Base-by-base conservation (phyloP, 1,139 yeast genomes). In the Lizanozyma gosingica region DNA sequence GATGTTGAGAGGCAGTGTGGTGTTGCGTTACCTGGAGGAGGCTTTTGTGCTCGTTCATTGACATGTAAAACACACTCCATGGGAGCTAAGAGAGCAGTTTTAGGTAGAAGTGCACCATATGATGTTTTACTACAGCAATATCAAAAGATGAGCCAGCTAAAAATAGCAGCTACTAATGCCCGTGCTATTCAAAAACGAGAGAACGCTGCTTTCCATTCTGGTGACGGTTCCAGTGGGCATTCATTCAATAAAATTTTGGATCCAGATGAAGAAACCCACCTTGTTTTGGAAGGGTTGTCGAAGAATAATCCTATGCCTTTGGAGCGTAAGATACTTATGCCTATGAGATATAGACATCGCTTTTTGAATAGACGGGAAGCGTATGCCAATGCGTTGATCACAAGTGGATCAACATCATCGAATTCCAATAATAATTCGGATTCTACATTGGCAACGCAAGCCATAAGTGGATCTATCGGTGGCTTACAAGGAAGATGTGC, bases 1-100 rank as follows among this genome's bases (percentile, higher is more conserved):
- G 95, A 92, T 59, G 94, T 92, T 36, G 97, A 92, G 57, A 82
- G 78, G 48, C 97, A 92, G 60, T 92, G 98, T 70, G 98, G 98
- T 59, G 98, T 92, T 4, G 86, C 90, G 2, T 63, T 92, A 45
- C 88, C 96, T 0, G 83, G 83, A 46, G 97, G 97, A 9, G 95
- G 94, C 0, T 80, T 80, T 52, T 92, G 98, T 70, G 96, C 97
- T 4, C 73, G 98, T 41, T 87, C 97, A 0, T 69, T 92, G 46
- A 92, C 98, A 0, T 92, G 98, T 71, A 92, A 92, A 57, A 88
- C 97, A 1, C 98, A 92, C 60, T 86, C 97, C 1, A 90, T 92
- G 97, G 97, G 97, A 18, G 95, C 97, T 17, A 92, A 92, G 54
- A 76, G 98, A 52, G 92, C 96, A 1, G 98, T 92, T 17, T 79